Evolutionary conservation across 495 filamentous ascomycete genomes (phyloP).

Genomic region (Penicillium canescens): DNA sequence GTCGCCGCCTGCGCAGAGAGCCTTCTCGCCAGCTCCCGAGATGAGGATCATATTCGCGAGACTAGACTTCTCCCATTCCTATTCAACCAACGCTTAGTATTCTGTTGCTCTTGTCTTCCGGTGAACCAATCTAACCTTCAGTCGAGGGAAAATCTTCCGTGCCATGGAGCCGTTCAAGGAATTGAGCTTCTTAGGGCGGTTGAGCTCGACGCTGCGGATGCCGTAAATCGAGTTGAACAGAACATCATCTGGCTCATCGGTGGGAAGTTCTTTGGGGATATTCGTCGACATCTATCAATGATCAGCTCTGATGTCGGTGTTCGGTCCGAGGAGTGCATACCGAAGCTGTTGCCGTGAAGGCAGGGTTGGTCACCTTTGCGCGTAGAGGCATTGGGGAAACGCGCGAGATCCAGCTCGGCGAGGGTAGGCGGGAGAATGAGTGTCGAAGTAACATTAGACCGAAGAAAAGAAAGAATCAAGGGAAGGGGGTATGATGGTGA

Average conservation of each 20-base stretch:
- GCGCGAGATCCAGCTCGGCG: conserved; percentile 57
- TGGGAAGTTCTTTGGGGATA: conserved; percentile 54
- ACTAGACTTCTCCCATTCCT: conserved; percentile 92
- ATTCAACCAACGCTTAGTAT: conserved; percentile 20
- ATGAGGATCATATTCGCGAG: conserved; percentile 91
- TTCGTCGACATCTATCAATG: conserved; percentile 57
- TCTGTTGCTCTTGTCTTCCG: neutral
- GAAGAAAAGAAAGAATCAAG: conserved; percentile 15
- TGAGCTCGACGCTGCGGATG: conserved; percentile 89
- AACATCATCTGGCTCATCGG: conserved; percentile 86
- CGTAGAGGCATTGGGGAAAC: conserved; percentile 75
- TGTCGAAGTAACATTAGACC: conserved; percentile 56
- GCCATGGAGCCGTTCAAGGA: conserved; percentile 92
- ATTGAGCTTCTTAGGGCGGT: conserved; percentile 87
- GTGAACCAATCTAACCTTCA: conserved; percentile 53
- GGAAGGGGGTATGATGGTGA: conserved; percentile 16
- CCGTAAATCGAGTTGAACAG: conserved; percentile 86
- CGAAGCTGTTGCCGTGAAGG: conserved; percentile 48
- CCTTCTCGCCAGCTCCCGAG: conserved; percentile 79
- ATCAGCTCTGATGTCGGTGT: conserved; percentile 4
- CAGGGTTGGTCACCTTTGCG: conserved; percentile 74
- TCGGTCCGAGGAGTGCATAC: conserved; percentile 27
- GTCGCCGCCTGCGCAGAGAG: conserved; percentile 93
- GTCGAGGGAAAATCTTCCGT: conserved; percentile 81
- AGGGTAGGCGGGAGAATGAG: conserved; percentile 42